These are phyloP conservation scores for Aspergillus biplanus DNA, from an alignment of 495 filamentous ascomycete species.

Conservation along the genomic window DNA sequence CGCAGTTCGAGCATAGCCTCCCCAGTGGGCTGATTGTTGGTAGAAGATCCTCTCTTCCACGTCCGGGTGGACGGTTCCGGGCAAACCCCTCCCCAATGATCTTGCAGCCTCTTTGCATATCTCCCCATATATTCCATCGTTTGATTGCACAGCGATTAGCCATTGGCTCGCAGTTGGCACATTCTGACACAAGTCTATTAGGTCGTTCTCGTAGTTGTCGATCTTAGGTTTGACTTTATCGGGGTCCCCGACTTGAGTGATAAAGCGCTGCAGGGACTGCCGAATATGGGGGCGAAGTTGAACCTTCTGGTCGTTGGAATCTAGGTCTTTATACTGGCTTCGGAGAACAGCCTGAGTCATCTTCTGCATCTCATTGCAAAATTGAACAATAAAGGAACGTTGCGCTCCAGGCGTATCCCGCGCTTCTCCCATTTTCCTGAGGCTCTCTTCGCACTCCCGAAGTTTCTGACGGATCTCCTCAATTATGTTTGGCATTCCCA, in stretches of 20 bases:
- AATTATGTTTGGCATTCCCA: slow-evolving; percentile 11
- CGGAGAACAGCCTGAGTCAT: slow-evolving; percentile 10
- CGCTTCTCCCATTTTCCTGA: slow-evolving; percentile 10
- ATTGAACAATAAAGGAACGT: slow-evolving; percentile 3
- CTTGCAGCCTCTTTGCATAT: slow-evolving; percentile 13
- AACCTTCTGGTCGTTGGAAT: too few relatives aligned
- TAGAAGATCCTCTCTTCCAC: slow-evolving; percentile 19
- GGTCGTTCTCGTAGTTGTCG: too few relatives aligned
- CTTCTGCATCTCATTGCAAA: slow-evolving; percentile 14
- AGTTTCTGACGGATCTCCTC: slow-evolving; percentile 7
- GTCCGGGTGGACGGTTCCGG: slow-evolving; percentile 14
- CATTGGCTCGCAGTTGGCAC: neutral
- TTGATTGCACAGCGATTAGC: neutral
- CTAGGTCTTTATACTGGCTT: too few relatives aligned
- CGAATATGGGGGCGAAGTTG: too few relatives aligned
- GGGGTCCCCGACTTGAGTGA: too few relatives aligned
- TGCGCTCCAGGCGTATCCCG: neutral
- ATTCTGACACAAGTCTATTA: too few relatives aligned
- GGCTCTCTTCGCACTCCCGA: neutral
- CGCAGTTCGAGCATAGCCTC: neutral
- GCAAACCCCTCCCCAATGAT: slow-evolving; percentile 4
- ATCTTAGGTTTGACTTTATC: too few relatives aligned
- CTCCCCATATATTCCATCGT: neutral
- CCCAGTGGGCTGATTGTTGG: slow-evolving; percentile 13
- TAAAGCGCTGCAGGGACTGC: too few relatives aligned